Percentiles rank a stretch among this genome's conserved stretches.
These are phyloP conservation scores for Wickerhamomyces subpelliculosus DNA, from an alignment of 805 yeast genomes.

Conservation along the genomic window DNA sequence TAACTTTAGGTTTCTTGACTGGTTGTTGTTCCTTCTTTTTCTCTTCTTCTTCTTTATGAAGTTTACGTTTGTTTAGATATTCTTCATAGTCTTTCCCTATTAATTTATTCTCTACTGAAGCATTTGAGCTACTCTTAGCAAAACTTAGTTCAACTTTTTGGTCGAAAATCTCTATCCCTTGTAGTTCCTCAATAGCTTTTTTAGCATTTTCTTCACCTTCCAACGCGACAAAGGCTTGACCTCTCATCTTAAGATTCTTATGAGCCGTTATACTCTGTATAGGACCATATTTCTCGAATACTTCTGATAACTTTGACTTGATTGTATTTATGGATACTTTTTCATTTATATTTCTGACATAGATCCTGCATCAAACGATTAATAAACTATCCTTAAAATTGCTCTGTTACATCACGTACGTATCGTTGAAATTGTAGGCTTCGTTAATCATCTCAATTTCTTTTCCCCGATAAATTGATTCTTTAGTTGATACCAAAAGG, in stretches of 20 bases:
- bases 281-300: conserved; percentile 41
- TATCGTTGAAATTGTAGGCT: conserved; percentile 14
- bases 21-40: conserved; percentile 9
- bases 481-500: too few species aligned
- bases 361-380: conserved; percentile 21
- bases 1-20: conserved; percentile 9
- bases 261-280: conserved; percentile 48
- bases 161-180: conserved; percentile 15
- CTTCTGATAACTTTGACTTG: conserved; percentile 31
- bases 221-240: conserved; percentile 77
- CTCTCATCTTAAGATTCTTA: conserved; percentile 58
- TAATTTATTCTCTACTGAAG: conserved; percentile 11
- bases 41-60: conserved; percentile 12
- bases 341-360: conserved; percentile 69
- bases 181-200: conserved; percentile 14
- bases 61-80: conserved; percentile 14
- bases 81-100: conserved; percentile 7
- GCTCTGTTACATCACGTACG: conserved; percentile 8
- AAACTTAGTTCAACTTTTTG: conserved; percentile 14
- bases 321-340: conserved; percentile 49
- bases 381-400: background rate
- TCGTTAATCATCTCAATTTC: background rate
- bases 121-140: conserved; percentile 22
- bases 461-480: background rate
- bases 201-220: conserved; percentile 34